phyloP scores from a whole-genome alignment of 805 yeast genomes.

The Priceomyces castillae region DNA sequence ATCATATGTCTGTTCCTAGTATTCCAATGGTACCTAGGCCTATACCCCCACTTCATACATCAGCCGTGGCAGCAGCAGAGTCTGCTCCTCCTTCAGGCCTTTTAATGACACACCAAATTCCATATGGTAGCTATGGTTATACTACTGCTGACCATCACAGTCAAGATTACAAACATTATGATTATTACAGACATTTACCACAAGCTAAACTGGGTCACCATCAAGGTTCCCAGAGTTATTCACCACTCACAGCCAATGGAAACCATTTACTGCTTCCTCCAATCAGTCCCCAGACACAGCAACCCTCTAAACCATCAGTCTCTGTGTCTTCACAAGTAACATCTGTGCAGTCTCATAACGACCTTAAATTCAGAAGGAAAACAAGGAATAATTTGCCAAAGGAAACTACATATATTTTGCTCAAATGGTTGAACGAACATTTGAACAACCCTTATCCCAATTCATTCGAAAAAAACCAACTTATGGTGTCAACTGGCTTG shows the following conservation, averaged over 20 bases:
- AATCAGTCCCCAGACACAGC: not conserved
- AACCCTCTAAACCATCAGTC: not conserved
- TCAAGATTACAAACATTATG: conserved; percentile 9
- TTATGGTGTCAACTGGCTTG: conserved; percentile 70
- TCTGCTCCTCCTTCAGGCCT: conserved; percentile 2
- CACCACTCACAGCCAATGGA: not conserved
- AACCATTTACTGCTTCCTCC: not conserved
- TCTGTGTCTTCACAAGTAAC: not conserved
- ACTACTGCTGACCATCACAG: conserved; percentile 4
- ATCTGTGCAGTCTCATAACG: not conserved
- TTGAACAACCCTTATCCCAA: conserved; percentile 83
- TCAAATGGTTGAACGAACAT: conserved; percentile 73
- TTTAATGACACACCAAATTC: conserved; percentile 4
- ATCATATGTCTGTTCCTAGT: conserved; percentile 3
- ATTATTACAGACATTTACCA: conserved; percentile 4
- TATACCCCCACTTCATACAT: conserved; percentile 6
- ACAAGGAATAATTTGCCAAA: conserved; percentile 75
- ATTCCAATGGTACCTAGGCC: not conserved
- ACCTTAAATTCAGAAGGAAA: conserved; percentile 19
- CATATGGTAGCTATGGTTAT: conserved; percentile 5
- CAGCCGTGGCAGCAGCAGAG: conserved; percentile 6
- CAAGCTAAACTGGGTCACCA: conserved; percentile 3
- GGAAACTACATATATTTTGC: conserved; percentile 67
- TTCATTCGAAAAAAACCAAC: conserved; percentile 67
- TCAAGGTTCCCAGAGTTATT: not conserved